Base-by-base conservation (phyloP, 169 alveolate genomes). In the Haemoproteus tartakovskyi region DNA sequence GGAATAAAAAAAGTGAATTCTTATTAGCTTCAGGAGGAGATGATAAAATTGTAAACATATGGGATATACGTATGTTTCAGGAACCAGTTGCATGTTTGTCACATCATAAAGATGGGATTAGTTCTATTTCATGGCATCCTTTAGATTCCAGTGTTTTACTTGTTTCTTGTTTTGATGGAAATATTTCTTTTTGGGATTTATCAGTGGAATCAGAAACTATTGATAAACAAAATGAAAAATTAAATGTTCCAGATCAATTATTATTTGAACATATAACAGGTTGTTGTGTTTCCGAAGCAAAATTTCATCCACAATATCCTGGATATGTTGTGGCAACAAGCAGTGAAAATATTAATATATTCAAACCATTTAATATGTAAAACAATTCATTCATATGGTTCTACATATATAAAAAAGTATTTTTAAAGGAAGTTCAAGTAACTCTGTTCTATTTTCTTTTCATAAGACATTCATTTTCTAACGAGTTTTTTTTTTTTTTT, bases 181-280 rank as follows among this genome's bases (percentile, higher is more conserved):
- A 90, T 2, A 64, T 86, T 11, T 78, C 91, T n/a, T 60, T 88
- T 9, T 88, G 93, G 93, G 93, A 88, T 57, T 61, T 84, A 27
- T 88, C 93, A 1, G 89, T 88, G 2, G 93, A 88, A 48, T 36
- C 81, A n/a, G 89, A 87, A 36, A 24, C 78, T 1, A 37, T 60
- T 38, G 85, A 61, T 30, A 12, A 43, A 16, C 19, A 59, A 12
- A 18, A 26, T 37, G 9, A 63, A 2, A 16, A 60, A 18, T 48
- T n/a, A n/a, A n/a, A n/a, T n/a, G n/a, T 82, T 8, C 93, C 93
- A 3, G 90, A 88, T 30, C 93, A 88, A 54, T 56, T 88, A 24
- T 46, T 88, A 48, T 88, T 88, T 60, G 86, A 86, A 14, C 93
- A 88, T n/a, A n/a, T n/a, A n/a, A n/a, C n/a, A n/a, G n/a, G n/a